Base-by-base conservation (phyloP, 1,284 basidiomycete species). In the Trametes sp. region DNA sequence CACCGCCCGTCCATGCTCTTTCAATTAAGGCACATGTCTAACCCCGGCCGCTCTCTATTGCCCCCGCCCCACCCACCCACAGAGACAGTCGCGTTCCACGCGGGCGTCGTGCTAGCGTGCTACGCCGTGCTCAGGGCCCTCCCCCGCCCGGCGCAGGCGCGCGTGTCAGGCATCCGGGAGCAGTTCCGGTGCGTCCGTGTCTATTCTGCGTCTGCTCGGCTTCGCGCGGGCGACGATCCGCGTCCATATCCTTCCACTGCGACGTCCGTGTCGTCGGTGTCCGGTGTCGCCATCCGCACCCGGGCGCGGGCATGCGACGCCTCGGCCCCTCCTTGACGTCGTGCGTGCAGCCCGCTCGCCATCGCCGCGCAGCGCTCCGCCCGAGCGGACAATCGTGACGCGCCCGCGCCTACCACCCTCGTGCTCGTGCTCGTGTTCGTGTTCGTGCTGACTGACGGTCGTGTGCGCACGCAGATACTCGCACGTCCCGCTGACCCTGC, bases 41-140 rank as follows among this genome's bases (percentile, higher is more conserved):
- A 66, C 56, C 35, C 54, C 44, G 38, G 42, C 44, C 26, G 4
- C 21, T 26, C 28, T 21, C 45, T 53, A 57, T 26, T 41, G 21
- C 53, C 35, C 21, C 54, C 44, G 29, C 38, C 42, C 35, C 28
- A 19, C 38, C 16, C 38, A 24, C 16, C 19, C 28, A 33, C 71
- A 92, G 91, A 93, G 77, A 91, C 89, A 0, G 64, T 87, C 13
- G 84, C 88, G 13, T 93, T 93, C 68, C 92, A 93, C 71, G 72
- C 73, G 19, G 89, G 89, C 31, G 82, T 93, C 46, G 81, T 86
- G 2, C 58, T 84, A 13, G 81, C 87, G 0, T 90, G 85, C 60
- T 84, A 78, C 63, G 33, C 84, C 23, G 78, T 87, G 13, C 77
- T 90, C 28, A 77, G 72, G 23, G 41, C 81, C 13, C 75, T 82